Evolutionary conservation across 202 grass and related monocot species (phyloP), one percentile per base, ranked within the genome.

Genomic region (Digitaria exilis): DNA sequence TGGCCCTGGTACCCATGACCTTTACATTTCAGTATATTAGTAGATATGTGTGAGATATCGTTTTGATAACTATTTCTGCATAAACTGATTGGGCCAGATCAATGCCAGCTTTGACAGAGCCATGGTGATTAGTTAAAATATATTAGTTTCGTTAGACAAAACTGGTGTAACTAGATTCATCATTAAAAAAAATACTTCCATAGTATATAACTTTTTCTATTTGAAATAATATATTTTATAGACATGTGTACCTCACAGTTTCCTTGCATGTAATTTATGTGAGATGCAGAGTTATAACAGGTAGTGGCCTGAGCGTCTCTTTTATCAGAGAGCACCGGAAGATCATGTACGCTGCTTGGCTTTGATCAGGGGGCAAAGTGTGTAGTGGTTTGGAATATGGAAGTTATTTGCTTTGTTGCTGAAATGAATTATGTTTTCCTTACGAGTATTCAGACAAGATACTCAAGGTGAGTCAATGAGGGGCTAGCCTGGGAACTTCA

Each of bases 21-120:
- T 58, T 50, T 60, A 35, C n/a, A 74, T 18, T 81, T 87, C 24
- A 9, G 39, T 70, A 12, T 68, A 21, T 52, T 74, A 21, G 15
- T 39, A 54, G 19, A 73, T 65, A 32, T 43, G 21, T 86, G 56
- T 48, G 28, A 35, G 15, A 37, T 80, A 26, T 81, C 81, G 17
- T 17, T 64, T 28, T 81, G 21, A 48, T 75, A 26, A 24, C 3
- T 48, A 46, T 1, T n/a, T 21, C 37, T 86, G 37, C 69, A 78
- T 71, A 11, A 45, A 80, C n/a, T 66, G 52, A 32, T 74, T 39
- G 45, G 60, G 67, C 46, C 28, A 67, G 21, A 41, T 22, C 35
- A 55, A 46, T 65, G 5, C 29, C 68, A 65, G 26, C 43, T 41
- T 41, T 52, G 42, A 2, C 2, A 50, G 55, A 78, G 29, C 55